Evolutionary conservation across 1,284 basidiomycete genomes (phyloP).

Genomic region (Sporisorium scitamineum): DNA sequence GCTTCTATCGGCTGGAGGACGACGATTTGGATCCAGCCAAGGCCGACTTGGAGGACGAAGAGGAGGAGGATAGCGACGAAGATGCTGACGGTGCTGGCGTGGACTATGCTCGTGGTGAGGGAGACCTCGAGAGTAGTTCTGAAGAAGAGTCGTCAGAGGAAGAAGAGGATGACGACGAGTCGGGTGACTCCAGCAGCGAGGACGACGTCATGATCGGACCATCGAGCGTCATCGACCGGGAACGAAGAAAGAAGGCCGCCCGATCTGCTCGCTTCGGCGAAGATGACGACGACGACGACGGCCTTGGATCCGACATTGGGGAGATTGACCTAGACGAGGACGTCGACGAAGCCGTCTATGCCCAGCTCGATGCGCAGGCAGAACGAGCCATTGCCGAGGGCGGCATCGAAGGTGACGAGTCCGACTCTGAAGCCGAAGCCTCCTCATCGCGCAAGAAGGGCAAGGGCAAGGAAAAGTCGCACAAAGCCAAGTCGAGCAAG

Average conservation of each 20-base stretch:
- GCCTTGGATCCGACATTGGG: constrained; percentile 54
- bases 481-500: constrained; percentile 70
- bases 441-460: constrained; percentile 71
- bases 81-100: constrained; percentile 61
- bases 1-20: constrained; percentile 62
- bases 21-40: constrained; percentile 72
- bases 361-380: constrained; percentile 80
- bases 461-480: constrained; percentile 38
- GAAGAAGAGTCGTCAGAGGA: constrained; percentile 55
- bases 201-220: constrained; percentile 64
- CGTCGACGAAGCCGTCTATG: constrained; percentile 72
- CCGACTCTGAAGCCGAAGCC: constrained; percentile 33
- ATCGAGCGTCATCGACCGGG: constrained; percentile 45
- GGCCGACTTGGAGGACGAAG: constrained; percentile 29
- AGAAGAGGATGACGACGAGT: constrained; percentile 37
- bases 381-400: constrained; percentile 66
- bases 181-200: constrained; percentile 76
- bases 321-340: constrained; percentile 81
- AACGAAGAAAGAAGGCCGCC: constrained; percentile 34
- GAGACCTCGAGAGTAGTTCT: constrained; percentile 57
- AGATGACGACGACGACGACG: constrained; percentile 51
- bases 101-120: constrained; percentile 87
- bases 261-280: constrained; percentile 27
- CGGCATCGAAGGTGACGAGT: constrained; percentile 48
- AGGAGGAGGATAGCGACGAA: constrained; percentile 35